Percentiles rank a stretch among this genome's conserved stretches.
Evolutionary conservation across 805 yeast genomes (phyloP).

Genomic region (Blastobotrys americana): DNA sequence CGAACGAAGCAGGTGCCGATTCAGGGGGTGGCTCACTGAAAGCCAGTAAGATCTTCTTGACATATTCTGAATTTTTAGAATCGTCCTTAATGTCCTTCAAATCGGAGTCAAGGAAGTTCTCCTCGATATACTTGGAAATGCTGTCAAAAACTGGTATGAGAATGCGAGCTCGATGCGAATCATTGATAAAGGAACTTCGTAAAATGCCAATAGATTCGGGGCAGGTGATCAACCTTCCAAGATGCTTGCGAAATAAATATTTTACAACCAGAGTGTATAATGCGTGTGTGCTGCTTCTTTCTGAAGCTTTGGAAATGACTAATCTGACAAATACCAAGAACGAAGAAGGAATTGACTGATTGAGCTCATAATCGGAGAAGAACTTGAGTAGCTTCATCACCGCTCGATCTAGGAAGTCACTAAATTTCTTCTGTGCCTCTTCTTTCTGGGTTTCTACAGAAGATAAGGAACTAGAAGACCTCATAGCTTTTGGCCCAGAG

Average conservation of each 20-base stretch:
- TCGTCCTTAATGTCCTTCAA: conserved; percentile 5
- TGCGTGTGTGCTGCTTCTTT: conserved; percentile 7
- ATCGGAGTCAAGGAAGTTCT: conserved; percentile 8
- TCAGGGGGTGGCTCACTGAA: conserved; percentile 7
- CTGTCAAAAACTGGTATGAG: conserved; percentile 16
- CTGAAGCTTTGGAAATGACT: conserved; percentile 11
- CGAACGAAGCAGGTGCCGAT: conserved; percentile 1
- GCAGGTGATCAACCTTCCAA: conserved; percentile 11
- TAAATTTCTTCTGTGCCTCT: conserved; percentile 7
- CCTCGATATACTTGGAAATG: conserved; percentile 10
- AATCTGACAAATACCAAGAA: conserved; percentile 15
- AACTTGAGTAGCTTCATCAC: conserved; percentile 12
- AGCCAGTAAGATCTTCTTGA: conserved; percentile 12
- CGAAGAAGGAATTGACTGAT: conserved; percentile 12
- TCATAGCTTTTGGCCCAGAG: neutral
- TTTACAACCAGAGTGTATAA: conserved; percentile 14
- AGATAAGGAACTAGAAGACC: neutral
- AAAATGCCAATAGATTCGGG: conserved; percentile 23
- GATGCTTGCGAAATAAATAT: conserved; percentile 17
- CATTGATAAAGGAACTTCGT: conserved; percentile 17
- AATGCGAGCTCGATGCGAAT: conserved; percentile 19
- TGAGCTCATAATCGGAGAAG: conserved; percentile 12
- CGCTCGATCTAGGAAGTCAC: conserved; percentile 10
- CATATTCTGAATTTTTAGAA: conserved; percentile 4
- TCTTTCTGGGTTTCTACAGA: neutral